Evolutionary conservation across 768 basidiomycete species (phyloP), one percentile per base, ranked within the genome.

Genomic region (Tylopilus balloui): DNA sequence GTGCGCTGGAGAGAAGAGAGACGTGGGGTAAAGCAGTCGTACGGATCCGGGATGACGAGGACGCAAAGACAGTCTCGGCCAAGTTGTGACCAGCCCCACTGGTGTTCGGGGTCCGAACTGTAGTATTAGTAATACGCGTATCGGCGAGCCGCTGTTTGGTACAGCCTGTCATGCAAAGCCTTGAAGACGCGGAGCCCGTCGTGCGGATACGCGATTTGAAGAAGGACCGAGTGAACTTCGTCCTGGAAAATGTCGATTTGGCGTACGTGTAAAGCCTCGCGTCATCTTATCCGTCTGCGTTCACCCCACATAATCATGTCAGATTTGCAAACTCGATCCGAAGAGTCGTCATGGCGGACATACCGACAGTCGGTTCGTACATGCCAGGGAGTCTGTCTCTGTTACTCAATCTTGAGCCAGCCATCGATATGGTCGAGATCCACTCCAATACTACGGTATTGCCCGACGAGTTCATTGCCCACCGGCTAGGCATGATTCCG

Each of bases 401-500:
- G 6, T 34, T 29, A 29, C 57, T 60, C 32, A 55, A 19, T 28
- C 39, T 7, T 13, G 28, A 42, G 19, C 23, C 61, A 97, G 96
- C 94, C 29, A 98, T 99, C 55, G 96, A 99, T 73, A 86, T 95
- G 70, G 95, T 98, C 11, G 88, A 92, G 68, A 87, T 98, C 55
- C 80, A 86, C 51, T 79, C 78, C 47, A 99, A 99, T 67, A 92
- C 92, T 5, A 84, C 90, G 2, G 94, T 96, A 4, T 72, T 99
- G 19, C 91, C 94, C 2, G 96, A 99, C 69, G 96, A 99, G 71
- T 96, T 93, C 72, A 87, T 99, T 52, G 91, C 93, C 0, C 96
- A 99, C 68, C 82, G 96, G 43, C 75, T 99, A 25, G 96, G 96
- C 20, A 87, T 96, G 81, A 77, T 99, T 24, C 96, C 96, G 8